Evolutionary conservation across 352 stramenopile species (phyloP).

Genomic region (Pythium periplocum): DNA sequence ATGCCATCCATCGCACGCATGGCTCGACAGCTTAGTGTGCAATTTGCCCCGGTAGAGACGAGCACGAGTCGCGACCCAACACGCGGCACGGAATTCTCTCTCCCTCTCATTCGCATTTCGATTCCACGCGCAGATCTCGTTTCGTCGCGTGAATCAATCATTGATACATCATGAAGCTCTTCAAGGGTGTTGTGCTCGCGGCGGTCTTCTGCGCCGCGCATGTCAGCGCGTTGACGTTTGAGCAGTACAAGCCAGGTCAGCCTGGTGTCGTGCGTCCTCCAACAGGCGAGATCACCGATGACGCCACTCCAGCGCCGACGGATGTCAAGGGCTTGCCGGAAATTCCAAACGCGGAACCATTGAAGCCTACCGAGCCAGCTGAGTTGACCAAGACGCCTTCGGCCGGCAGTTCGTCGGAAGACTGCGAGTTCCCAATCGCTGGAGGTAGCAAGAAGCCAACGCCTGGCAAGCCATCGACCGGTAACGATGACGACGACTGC

Average conservation of each 20-base stretch:
- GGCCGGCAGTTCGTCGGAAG: slow-evolving; percentile 18
- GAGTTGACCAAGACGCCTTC: slow-evolving; percentile 12
- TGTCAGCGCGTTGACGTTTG: slow-evolving; percentile 53
- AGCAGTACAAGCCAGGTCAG: slow-evolving; percentile 11
- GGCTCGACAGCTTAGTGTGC: slow-evolving; percentile 4
- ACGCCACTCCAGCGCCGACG: slow-evolving; percentile 17
- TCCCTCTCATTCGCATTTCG: no score
- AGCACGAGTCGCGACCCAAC: neutral
- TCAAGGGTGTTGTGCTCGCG: slow-evolving; percentile 44
- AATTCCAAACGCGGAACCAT: neutral
- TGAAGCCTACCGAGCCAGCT: neutral
- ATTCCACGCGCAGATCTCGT: no score
- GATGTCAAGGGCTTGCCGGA: slow-evolving; percentile 11
- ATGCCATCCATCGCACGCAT: neutral
- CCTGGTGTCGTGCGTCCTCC: slow-evolving; percentile 7
- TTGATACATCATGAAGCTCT: slow-evolving; percentile 25
- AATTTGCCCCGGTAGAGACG: slow-evolving; percentile 16
- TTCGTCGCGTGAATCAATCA: neutral
- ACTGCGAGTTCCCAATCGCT: slow-evolving; percentile 29
- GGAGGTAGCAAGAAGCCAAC: slow-evolving; percentile 2
- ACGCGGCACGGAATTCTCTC: neutral
- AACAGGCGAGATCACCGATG: slow-evolving; percentile 9
- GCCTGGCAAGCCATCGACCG: slow-evolving; percentile 4
- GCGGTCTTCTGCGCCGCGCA: slow-evolving; percentile 46
- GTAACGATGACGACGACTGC: slow-evolving; percentile 22